Conservation (phyloP, 1,139 yeast genomes). For the Magnusiomyces fungicola region DNA sequence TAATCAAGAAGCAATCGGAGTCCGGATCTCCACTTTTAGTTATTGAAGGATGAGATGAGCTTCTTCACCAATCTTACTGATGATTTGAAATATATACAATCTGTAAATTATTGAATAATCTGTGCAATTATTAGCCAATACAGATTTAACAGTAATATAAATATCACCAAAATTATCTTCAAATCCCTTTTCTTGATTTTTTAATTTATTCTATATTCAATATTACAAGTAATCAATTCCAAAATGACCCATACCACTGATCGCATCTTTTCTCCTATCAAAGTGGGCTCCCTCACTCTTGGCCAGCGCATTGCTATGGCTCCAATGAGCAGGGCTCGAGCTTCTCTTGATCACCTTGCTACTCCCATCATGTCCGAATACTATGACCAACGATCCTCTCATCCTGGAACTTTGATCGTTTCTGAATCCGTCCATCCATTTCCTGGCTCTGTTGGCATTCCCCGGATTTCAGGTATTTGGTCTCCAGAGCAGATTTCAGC, state of each 20-base stretch:
- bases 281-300: conserved; percentile 22
- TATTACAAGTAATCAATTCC: too few relatives aligned
- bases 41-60: too few relatives aligned
- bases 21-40: too few relatives aligned
- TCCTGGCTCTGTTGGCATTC: conserved; percentile 36
- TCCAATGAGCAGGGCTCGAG: conserved; percentile 45
- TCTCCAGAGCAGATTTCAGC: conserved; percentile 39
- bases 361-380: conserved; percentile 43
- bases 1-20: too few relatives aligned
- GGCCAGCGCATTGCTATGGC: conserved; percentile 40
- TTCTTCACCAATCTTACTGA: too few relatives aligned
- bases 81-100: too few relatives aligned
- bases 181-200: too few relatives aligned
- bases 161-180: too few relatives aligned
- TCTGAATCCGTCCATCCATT: conserved; percentile 39
- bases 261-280: conserved; percentile 20
- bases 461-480: conserved; percentile 49
- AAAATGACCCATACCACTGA: neutral
- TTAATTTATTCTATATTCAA: too few relatives aligned
- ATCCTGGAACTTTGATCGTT: conserved; percentile 43
- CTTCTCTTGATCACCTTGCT: conserved; percentile 32
- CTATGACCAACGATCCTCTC: conserved; percentile 44
- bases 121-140: too few relatives aligned
- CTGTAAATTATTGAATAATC: too few relatives aligned
- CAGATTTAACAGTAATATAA: too few relatives aligned